Base-by-base conservation (phyloP, 2,329 filamentous ascomycete species). In the Curvularia lunata region DNA sequence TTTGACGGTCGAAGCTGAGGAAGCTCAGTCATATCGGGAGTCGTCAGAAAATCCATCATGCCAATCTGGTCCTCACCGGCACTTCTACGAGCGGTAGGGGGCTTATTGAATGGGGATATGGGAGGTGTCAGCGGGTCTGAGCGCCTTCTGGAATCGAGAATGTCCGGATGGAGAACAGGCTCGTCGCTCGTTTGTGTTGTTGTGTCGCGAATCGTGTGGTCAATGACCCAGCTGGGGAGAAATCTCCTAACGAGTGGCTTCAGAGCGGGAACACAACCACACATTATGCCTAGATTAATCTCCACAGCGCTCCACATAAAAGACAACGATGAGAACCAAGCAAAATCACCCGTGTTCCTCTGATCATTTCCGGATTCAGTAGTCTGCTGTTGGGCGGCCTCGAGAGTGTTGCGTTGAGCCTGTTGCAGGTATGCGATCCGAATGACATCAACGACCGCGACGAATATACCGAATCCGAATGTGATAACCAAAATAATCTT, bases 291-390 rank as follows among this genome's bases (percentile, higher is more conserved):
- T 1, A 96, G 82, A 64, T 96, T 95, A 70, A 97, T 92, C 75
- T 97, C 93, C 52, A 97, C 87, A 12, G 89, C 90, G 16, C 91
- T 94, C 94, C 93, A 98, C 91, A 97, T 94, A 71, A 96, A 89
- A 0, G 91, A 91, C 5, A 92, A 79, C 0, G 91, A 91, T 0
- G 91, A 91, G 71, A 94, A 92, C 88, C 83, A 87, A 37, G 82
- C 82, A 59, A 85, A 84, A 62, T 87, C 84, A 8, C 78, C 79
- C 9, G 74, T 70, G 45, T 79, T 80, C 38, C 80, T 70, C 28
- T 72, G 67, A 30, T 69, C 73, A n/a, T 59, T 70, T 13, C 66
- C 71, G 18, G 54, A 64, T 28, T 70, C 63, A 5, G 59, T 49
- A 3, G 49, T 58, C 18, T 75, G 64, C 12, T 63, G 59, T 45